phyloP scores from a whole-genome alignment of 2,329 filamentous ascomycete genomes.

The Thermoascus crustaceus region DNA sequence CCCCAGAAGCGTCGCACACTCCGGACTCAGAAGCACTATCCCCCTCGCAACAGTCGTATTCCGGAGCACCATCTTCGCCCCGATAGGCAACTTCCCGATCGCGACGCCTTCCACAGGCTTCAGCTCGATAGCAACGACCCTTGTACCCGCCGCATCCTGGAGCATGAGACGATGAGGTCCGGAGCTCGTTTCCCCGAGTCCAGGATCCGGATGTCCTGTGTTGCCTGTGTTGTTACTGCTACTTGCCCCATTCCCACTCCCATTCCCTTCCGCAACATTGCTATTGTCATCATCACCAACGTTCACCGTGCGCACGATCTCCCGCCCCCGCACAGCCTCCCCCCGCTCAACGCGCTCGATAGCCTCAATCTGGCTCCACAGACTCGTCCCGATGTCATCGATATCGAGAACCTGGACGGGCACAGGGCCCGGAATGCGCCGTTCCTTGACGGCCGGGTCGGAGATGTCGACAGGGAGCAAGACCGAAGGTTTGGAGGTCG shows the following conservation, averaged over 20 bases:
- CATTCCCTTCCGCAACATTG: conserved; percentile 10
- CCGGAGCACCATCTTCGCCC: conserved; percentile 69
- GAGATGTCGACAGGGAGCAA: conserved; percentile 52
- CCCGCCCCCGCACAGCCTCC: conserved; percentile 55
- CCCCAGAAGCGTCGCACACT: conserved; percentile 63
- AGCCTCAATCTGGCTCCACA: conserved; percentile 81
- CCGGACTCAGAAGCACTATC: conserved; percentile 66
- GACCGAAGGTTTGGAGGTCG: conserved; percentile 36
- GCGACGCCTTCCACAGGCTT: conserved; percentile 56
- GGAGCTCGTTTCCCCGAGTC: conserved; percentile 14
- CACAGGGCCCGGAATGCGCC: conserved; percentile 52
- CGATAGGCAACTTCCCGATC: conserved; percentile 56
- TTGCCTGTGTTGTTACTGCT: conserved; percentile 9
- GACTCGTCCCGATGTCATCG: conserved; percentile 69
- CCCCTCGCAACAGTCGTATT: conserved; percentile 62
- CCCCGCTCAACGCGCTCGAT: conserved; percentile 46
- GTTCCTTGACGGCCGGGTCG: conserved; percentile 47
- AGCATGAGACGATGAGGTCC: conserved; percentile 73
- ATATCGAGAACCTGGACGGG: conserved; percentile 78
- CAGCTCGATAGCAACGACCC: conserved; percentile 66
- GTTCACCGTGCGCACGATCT: conserved; percentile 67
- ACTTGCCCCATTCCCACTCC: conserved; percentile 6
- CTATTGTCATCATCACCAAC: conserved; percentile 41
- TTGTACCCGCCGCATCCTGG: conserved; percentile 67
- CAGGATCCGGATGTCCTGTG: conserved; percentile 8